These are phyloP conservation scores for Croton setiger DNA, from an alignment of 441 rosid genomes.

Conservation along the genomic window DNA sequence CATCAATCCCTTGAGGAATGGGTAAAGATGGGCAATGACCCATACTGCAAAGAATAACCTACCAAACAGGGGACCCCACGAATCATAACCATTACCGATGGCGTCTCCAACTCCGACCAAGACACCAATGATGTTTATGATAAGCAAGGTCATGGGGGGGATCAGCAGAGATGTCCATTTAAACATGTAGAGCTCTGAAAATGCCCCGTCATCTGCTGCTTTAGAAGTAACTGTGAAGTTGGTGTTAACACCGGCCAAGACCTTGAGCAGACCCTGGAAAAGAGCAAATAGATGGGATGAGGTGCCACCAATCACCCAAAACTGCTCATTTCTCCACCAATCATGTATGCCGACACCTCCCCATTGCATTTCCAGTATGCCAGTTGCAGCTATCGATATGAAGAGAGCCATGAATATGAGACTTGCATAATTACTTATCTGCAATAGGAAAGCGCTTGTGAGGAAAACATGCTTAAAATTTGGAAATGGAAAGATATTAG, in stretches of 20 bases:
- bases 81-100: constrained; percentile 84
- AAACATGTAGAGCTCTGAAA: constrained; percentile 84
- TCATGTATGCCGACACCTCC: constrained; percentile 91
- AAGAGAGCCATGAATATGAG: constrained; percentile 83
- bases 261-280: constrained; percentile 95
- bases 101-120: constrained; percentile 83
- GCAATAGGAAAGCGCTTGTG: constrained; percentile 32
- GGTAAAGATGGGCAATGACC: constrained; percentile 93
- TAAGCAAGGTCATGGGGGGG: constrained; percentile 76
- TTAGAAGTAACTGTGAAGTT: constrained; percentile 97
- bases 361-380: constrained; percentile 96
- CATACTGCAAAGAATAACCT: constrained; percentile 81
- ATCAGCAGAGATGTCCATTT: constrained; percentile 90
- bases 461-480: not conserved
- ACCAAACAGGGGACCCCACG: constrained; percentile 97
- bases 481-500: not conserved
- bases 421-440: constrained; percentile 93
- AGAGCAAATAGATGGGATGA: constrained; percentile 95
- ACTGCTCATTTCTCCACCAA: constrained; percentile 99
- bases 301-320: constrained; percentile 98
- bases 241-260: constrained; percentile 89
- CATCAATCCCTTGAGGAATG: constrained; percentile 86
- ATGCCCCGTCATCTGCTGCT: constrained; percentile 86
- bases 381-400: constrained; percentile 75
- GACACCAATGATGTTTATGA: constrained; percentile 74